phyloP scores from a whole-genome alignment of 305 asterid species.

The Fraxinus dipetala region DNA sequence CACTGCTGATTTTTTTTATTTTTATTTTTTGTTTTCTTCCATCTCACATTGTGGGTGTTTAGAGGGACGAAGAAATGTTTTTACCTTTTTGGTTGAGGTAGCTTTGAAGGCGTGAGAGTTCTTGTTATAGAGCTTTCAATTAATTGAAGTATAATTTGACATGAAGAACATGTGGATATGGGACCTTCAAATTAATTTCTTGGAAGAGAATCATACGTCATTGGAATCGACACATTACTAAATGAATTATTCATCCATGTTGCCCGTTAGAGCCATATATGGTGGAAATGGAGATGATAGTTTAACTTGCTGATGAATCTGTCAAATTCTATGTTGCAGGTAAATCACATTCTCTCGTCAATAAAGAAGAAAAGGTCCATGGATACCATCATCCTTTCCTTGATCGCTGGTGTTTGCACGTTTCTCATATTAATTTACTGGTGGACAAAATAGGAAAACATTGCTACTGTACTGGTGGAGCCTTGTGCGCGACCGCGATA shows the following conservation, averaged over 20 bases:
- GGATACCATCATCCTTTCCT: conserved; percentile 84
- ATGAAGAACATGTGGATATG: neutral
- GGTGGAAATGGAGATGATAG: conserved; percentile 2
- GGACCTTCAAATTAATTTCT: neutral
- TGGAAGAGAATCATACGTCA: neutral
- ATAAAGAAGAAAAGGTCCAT: conserved; percentile 93
- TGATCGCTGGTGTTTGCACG: conserved; percentile 82
- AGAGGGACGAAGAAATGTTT: neutral
- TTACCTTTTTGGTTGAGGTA: neutral
- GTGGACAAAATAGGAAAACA: conserved; percentile 68
- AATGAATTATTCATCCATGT: neutral
- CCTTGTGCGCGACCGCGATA: conserved; percentile 24
- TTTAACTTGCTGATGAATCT: neutral
- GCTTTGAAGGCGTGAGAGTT: neutral
- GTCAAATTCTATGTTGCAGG: conserved; percentile 44
- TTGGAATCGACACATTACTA: neutral
- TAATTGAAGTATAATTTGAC: neutral
- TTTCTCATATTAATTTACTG: conserved; percentile 82
- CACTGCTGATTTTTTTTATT: neutral
- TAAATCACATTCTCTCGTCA: conserved; percentile 67
- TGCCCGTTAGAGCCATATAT: neutral
- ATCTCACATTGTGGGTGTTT: neutral
- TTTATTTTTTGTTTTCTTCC: neutral
- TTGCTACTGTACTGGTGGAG: conserved; percentile 19
- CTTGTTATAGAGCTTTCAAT: neutral